These are phyloP conservation scores for Tricholoma hemisulphureum DNA, from an alignment of 768 basidiomycete species.

Conservation along the genomic window DNA sequence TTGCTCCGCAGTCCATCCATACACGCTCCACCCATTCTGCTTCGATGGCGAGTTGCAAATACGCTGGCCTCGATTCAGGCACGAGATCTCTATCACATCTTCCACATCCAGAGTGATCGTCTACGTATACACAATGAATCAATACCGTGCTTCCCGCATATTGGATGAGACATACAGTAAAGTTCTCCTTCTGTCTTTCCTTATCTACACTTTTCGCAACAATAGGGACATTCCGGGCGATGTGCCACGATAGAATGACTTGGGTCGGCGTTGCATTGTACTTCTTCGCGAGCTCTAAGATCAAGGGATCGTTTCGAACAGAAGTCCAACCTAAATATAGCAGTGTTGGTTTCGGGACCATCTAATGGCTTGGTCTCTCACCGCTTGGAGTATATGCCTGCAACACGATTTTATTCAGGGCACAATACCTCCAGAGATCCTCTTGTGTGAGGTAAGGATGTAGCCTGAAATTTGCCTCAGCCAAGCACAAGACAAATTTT, in stretches of 20 bases:
- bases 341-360: not conserved
- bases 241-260: slow-evolving; percentile 52
- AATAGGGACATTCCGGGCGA: slow-evolving; percentile 41
- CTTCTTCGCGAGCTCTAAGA: slow-evolving; percentile 45
- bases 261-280: slow-evolving; percentile 46
- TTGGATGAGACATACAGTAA: slow-evolving; percentile 36
- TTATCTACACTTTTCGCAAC: slow-evolving; percentile 49
- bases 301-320: slow-evolving; percentile 46
- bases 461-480: slow-evolving; percentile 26
- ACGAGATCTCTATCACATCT: slow-evolving; percentile 45
- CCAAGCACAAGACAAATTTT: not conserved
- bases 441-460: slow-evolving; percentile 54
- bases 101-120: slow-evolving; percentile 36
- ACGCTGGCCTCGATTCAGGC: slow-evolving; percentile 41
- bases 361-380: slow-evolving; percentile 11
- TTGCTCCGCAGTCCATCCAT: slow-evolving; percentile 38
- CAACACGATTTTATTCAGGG: slow-evolving; percentile 46
- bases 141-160: not conserved
- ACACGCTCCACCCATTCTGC: slow-evolving; percentile 30
- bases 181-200: slow-evolving; percentile 49
- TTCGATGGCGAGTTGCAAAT: slow-evolving; percentile 38
- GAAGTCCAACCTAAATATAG: slow-evolving; percentile 36
- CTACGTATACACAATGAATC: slow-evolving; percentile 19
- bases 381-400: slow-evolving; percentile 52
- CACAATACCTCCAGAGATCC: slow-evolving; percentile 46